Percentiles rank a stretch among this genome's conserved stretches.
Conservation (phyloP, 495 filamentous ascomycete species). For the Aspergillus affinis region DNA sequence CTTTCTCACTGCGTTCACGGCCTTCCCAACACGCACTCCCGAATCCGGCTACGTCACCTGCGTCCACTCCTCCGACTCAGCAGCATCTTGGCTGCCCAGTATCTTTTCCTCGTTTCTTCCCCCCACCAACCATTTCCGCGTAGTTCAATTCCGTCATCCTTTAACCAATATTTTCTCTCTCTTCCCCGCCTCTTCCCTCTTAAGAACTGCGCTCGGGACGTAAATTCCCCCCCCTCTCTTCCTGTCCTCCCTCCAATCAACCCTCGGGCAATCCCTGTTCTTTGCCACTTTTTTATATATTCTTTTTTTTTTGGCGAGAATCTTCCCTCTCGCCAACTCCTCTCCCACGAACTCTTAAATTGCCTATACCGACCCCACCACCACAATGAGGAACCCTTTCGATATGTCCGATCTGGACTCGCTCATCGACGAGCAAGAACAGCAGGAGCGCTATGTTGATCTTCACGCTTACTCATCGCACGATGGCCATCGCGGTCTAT, state of each 20-base stretch:
- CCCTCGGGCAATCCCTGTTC: slow-evolving; percentile 1
- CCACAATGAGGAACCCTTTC: slow-evolving; percentile 44
- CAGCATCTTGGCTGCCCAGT: slow-evolving; percentile 16
- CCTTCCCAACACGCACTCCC: slow-evolving; percentile 4
- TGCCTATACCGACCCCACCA: slow-evolving; percentile 1
- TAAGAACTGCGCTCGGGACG: slow-evolving; percentile 19
- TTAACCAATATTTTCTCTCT: slow-evolving; percentile 11
- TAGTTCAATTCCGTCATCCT: slow-evolving; percentile 17
- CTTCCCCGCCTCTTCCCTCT: slow-evolving; percentile 6
- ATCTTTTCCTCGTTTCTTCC: slow-evolving; percentile 13
- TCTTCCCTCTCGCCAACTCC: neutral
- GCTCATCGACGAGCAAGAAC: slow-evolving; percentile 32
- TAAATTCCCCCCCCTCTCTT: slow-evolving; percentile 16
- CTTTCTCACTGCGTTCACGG: too few relatives aligned
- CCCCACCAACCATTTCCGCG: slow-evolving; percentile 20
- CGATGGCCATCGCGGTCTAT: slow-evolving; percentile 42
- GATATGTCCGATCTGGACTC: slow-evolving; percentile 38
- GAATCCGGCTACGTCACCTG: slow-evolving; percentile 28
- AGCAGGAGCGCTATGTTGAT: slow-evolving; percentile 20
- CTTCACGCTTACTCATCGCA: slow-evolving; percentile 32
- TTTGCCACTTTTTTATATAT: slow-evolving; percentile 16
- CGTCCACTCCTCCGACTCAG: slow-evolving; percentile 22
- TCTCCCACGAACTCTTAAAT: slow-evolving; percentile 3
- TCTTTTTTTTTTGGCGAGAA: neutral
- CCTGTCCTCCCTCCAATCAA: slow-evolving; percentile 14